These are phyloP conservation scores for Psilocybe azurescens DNA, from an alignment of 768 basidiomycete species.

Conservation along the genomic window DNA sequence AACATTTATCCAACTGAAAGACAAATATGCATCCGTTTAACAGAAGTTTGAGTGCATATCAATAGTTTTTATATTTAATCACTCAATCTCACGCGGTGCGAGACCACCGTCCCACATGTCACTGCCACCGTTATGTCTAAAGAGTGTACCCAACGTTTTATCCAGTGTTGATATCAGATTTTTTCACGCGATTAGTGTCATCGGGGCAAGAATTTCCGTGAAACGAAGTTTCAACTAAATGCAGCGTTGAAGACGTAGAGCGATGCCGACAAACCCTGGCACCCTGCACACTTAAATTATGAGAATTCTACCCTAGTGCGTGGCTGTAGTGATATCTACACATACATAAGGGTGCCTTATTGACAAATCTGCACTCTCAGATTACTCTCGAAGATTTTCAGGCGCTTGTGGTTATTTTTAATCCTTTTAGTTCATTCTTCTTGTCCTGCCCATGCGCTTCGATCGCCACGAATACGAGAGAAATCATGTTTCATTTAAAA, in stretches of 20 bases:
- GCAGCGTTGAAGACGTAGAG: neutral
- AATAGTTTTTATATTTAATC: too few species aligned
- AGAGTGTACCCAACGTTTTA: too few species aligned
- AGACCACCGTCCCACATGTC: too few species aligned
- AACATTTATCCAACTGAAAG: too few species aligned
- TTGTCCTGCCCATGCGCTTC: neutral
- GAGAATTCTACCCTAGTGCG: neutral
- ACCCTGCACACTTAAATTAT: neutral
- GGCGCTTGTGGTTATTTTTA: neutral
- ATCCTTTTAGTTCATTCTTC: neutral
- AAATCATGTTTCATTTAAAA: too few species aligned
- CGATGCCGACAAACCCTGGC: neutral
- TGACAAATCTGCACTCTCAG: neutral
- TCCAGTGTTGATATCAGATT: too few species aligned
- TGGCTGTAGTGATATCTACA: neutral
- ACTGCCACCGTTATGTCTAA: too few species aligned
- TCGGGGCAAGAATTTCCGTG: too few species aligned
- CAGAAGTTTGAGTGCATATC: too few species aligned
- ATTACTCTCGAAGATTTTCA: neutral
- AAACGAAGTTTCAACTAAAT: neutral
- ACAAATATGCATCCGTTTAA: too few species aligned
- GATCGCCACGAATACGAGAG: neutral
- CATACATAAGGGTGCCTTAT: neutral
- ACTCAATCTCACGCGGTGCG: too few species aligned
- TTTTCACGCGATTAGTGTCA: too few species aligned